Base-by-base conservation (phyloP, 352 stramenopile genomes). In the Pythium pectinolyticum region DNA sequence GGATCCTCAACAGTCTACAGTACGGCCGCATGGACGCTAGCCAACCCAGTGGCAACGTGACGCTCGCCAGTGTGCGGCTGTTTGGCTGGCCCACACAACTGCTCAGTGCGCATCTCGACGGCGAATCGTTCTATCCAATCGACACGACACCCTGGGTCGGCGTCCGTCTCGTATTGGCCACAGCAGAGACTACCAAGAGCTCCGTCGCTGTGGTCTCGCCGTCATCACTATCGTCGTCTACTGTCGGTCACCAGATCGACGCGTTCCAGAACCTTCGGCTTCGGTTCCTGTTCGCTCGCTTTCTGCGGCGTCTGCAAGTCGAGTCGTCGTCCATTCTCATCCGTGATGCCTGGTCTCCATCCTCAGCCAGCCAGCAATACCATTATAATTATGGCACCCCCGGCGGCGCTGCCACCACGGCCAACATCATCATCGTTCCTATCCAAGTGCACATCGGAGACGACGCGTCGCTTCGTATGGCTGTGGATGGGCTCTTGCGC, bases 321-420 rank as follows among this genome's bases (percentile, higher is more conserved):
- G 57, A 61, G 3, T 55, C 70, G 19, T 78, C 70, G 1, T 62
- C 67, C 5, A 70, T 78, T 58, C 41, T 78, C 47, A 32, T 78
- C 3, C 70, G 70, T 6, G 62, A 72, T 11, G 5, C 41, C 0
- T 20, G 32, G 14, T 10, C 45, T 14, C 39, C 48, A 11, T 27
- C 41, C 14, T 20, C 10, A 3, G 25, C 19, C 10, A 20, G 9
- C 28, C 11, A 67, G 20, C 11, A 32, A n/a, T 72, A 70, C 34
- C n/a, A 54, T 27, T n/a, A n/a, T n/a, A n/a, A n/a, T n/a, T n/a
- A n/a, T n/a, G n/a, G n/a, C n/a, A n/a, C n/a, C n/a, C n/a, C n/a
- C n/a, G n/a, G n/a, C n/a, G n/a, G n/a, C n/a, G n/a, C n/a, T n/a
- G n/a, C n/a, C n/a, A n/a, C n/a, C n/a, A n/a, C n/a, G n/a, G 35